Conservation (phyloP, 805 yeast genomes). For the Kuraishia borneana region DNA sequence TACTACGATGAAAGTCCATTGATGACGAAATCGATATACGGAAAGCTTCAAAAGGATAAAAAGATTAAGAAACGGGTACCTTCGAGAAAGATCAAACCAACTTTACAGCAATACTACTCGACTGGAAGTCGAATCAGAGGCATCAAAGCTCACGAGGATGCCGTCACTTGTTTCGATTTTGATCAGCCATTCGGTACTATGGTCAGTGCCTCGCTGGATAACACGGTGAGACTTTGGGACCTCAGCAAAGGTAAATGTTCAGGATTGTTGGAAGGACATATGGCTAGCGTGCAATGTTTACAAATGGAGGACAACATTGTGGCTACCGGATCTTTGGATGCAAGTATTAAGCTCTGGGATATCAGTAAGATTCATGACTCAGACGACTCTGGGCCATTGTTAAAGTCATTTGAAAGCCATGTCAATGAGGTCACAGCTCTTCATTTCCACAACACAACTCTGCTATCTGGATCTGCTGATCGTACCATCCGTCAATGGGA, state of each 20-base stretch:
- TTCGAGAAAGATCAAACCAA: conserved; percentile 42
- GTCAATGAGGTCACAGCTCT: conserved; percentile 57
- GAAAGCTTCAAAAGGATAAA: conserved; percentile 24
- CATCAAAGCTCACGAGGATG: conserved; percentile 39
- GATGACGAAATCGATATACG: conserved; percentile 31
- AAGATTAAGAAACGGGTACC: conserved; percentile 7
- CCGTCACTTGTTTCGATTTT: conserved; percentile 51
- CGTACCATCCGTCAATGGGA: conserved; percentile 74
- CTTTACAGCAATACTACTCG: conserved; percentile 51
- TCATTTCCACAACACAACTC: conserved; percentile 36
- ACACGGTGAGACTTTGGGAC: conserved; percentile 79
- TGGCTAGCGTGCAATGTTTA: conserved; percentile 45
- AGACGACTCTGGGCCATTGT: conserved; percentile 18
- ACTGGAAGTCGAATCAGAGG: conserved; percentile 44
- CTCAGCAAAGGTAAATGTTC: conserved; percentile 39
- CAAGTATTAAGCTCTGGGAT: conserved; percentile 55
- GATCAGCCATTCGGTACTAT: conserved; percentile 67
- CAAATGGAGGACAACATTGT: conserved; percentile 41
- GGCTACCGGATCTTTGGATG: conserved; percentile 53
- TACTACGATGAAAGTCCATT: conserved; percentile 16
- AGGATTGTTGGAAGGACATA: conserved; percentile 50
- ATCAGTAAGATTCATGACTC: conserved; percentile 16
- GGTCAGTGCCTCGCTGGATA: conserved; percentile 72
- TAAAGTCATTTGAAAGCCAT: conserved; percentile 50
- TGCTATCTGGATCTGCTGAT: conserved; percentile 64